Evolutionary conservation across 2,329 filamentous ascomycete genomes (phyloP), one percentile per base, ranked within the genome.

Genomic region (Cytospora schulzeri): DNA sequence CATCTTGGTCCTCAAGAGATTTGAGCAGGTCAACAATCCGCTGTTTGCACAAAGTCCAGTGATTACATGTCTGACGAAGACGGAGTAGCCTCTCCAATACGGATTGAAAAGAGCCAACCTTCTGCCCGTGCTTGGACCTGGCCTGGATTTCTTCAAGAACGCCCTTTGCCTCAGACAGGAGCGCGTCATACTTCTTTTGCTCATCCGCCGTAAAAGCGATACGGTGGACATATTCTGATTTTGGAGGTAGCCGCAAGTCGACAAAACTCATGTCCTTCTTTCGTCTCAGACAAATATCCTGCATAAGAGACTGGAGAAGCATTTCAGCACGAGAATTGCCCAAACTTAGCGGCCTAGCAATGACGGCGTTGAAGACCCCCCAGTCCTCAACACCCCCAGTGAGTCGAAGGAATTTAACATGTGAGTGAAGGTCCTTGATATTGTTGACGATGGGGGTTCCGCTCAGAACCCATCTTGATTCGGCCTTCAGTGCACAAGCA

Each of bases 191-290:
- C 76, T 91, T 91, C 70, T 88, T 85, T 69, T 87, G 83, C 74
- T 96, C 93, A 41, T 93, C 87, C 0, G 85, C 76, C 52, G 88
- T 84, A 71, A 96, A 92, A 11, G 87, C 81, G 69, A 96, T 86
- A 11, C 86, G 85, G 70, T 95, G 88, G 7, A 95, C 81, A 69
- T 90, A 93, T 72, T 94, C 92, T 1, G 87, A 89, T 71, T 96
- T 87, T 17, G 87, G 81, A 0, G 93, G 92, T 11, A 96, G 81
- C 67, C 88, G 90, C 24, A 96, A 79, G 69, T 96, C 91, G 60
- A 97, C 85, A 71, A 96, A 96, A 6, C 84, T 83, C 92, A 97
- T 96, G 63, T 94, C 89, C 74, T 97, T 97, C 75, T 88, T 90
- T 45, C 93, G 86, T 45, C 93, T 86, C 26, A 97, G 81, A 70